Conservation (phyloP, 352 stramenopile species). For the Phytophthora sp. region DNA sequence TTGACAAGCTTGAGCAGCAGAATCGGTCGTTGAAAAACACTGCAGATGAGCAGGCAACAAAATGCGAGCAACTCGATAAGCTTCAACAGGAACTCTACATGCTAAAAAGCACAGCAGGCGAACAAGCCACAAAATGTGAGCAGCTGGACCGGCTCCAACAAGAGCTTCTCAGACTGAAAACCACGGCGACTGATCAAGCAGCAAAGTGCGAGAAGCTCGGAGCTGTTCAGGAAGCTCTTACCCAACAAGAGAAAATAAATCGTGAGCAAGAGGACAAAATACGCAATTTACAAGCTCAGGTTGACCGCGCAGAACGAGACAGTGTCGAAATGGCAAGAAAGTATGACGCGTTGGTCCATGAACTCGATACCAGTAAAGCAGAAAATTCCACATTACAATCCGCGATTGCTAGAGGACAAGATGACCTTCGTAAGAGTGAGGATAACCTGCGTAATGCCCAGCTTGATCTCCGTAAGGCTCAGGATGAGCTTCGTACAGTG, state of each 20-base stretch:
- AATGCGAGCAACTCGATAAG: constrained; percentile 25
- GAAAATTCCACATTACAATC: constrained; percentile 13
- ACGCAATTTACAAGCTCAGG: constrained; percentile 12
- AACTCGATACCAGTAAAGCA: constrained; percentile 20
- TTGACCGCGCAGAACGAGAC: constrained; percentile 12
- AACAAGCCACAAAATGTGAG: constrained; percentile 14
- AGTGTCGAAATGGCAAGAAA: constrained; percentile 3
- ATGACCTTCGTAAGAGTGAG: constrained; percentile 18
- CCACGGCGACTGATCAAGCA: constrained; percentile 5
- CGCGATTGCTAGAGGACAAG: constrained; percentile 7
- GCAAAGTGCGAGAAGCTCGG: constrained; percentile 14
- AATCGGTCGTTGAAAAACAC: constrained; percentile 15
- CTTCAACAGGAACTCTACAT: constrained; percentile 25
- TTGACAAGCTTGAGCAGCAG: constrained; percentile 25
- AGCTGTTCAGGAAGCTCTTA: constrained; percentile 19
- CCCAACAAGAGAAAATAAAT: constrained; percentile 14
- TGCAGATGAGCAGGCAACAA: constrained; percentile 13
- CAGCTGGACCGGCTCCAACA: constrained; percentile 26
- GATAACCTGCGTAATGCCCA: constrained; percentile 25
- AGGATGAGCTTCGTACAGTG: constrained; percentile 21
- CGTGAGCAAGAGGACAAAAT: constrained; percentile 23
- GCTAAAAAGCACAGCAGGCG: constrained; percentile 6
- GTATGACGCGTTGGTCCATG: neutral
- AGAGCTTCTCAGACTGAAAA: constrained; percentile 18
- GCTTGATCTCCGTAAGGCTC: constrained; percentile 22